Evolutionary conservation across 257 asterid species (phyloP).

Genomic region (Haberlea rhodopensis): DNA sequence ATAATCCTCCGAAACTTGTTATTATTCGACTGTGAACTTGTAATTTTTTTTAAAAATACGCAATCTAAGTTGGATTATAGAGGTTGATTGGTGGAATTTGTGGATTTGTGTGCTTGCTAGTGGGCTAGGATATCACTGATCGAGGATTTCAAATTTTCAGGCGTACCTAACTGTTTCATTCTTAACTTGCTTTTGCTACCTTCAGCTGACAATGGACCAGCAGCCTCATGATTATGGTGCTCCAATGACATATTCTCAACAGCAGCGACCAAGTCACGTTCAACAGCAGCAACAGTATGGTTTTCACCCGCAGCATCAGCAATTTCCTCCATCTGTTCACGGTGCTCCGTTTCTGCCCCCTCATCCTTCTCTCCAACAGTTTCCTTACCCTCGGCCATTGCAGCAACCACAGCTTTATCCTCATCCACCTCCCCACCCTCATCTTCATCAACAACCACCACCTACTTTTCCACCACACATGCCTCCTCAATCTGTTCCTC

Average conservation of each 20-base stretch:
- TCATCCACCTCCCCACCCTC: constrained; percentile 74
- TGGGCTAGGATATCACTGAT: background rate
- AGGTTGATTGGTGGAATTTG: background rate
- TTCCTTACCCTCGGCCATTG: constrained; percentile 72
- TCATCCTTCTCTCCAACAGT: constrained; percentile 85
- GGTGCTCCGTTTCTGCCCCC: constrained; percentile 81
- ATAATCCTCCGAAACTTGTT: background rate
- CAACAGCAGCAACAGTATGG: constrained; percentile 70
- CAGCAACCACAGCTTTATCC: constrained; percentile 70
- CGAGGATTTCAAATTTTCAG: background rate
- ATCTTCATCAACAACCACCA: constrained; percentile 67
- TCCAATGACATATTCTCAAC: constrained; percentile 76
- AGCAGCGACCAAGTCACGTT: constrained; percentile 56
- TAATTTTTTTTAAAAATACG: background rate
- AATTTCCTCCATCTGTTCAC: constrained; percentile 71
- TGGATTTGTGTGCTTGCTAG: background rate
- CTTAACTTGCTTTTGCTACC: background rate
- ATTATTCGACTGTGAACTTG: no score
- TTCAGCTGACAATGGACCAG: constrained; percentile 58
- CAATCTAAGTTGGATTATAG: background rate
- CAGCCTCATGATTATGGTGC: constrained; percentile 79
- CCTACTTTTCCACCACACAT: constrained; percentile 71
- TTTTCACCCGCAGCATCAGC: constrained; percentile 89
- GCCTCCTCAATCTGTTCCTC: constrained; percentile 67
- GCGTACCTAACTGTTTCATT: no score